These are phyloP conservation scores for Asterophora parasitica DNA, from an alignment of 768 basidiomycete genomes.

Conservation along the genomic window DNA sequence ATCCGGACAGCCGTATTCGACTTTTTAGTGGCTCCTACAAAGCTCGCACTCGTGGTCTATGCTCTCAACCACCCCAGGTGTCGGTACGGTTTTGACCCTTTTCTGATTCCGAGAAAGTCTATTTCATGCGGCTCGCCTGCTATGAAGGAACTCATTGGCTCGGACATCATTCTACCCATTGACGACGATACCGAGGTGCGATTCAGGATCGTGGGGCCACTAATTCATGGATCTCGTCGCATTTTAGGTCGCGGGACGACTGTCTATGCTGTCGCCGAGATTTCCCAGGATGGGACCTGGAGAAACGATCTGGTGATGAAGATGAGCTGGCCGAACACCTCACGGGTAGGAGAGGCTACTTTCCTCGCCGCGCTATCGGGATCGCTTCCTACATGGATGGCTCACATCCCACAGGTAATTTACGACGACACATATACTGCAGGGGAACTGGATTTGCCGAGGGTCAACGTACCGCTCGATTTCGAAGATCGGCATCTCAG, in stretches of 20 bases:
- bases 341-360: slow-evolving; percentile 9
- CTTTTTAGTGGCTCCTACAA: slow-evolving; percentile 11
- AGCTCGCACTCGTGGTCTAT: slow-evolving; percentile 20
- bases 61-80: slow-evolving; percentile 8
- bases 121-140: neutral
- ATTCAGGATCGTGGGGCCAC: slow-evolving; percentile 1
- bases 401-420: slow-evolving; percentile 12
- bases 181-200: neutral
- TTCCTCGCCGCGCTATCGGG: slow-evolving; percentile 5
- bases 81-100: neutral
- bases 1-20: slow-evolving; percentile 17
- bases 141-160: neutral
- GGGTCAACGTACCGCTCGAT: neutral
- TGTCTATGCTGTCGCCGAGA: slow-evolving; percentile 8
- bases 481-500: neutral
- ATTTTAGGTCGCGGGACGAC: slow-evolving; percentile 17
- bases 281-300: neutral
- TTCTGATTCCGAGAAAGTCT: neutral
- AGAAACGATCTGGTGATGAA: slow-evolving; percentile 9
- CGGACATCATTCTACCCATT: slow-evolving; percentile 1
- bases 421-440: neutral
- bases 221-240: slow-evolving; percentile 9
- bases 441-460: slow-evolving; percentile 1
- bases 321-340: slow-evolving; percentile 12
- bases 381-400: slow-evolving; percentile 7